Evolutionary conservation across 2,329 filamentous ascomycete genomes (phyloP).

Genomic region (Pseudovirgaria hyperparasitica): DNA sequence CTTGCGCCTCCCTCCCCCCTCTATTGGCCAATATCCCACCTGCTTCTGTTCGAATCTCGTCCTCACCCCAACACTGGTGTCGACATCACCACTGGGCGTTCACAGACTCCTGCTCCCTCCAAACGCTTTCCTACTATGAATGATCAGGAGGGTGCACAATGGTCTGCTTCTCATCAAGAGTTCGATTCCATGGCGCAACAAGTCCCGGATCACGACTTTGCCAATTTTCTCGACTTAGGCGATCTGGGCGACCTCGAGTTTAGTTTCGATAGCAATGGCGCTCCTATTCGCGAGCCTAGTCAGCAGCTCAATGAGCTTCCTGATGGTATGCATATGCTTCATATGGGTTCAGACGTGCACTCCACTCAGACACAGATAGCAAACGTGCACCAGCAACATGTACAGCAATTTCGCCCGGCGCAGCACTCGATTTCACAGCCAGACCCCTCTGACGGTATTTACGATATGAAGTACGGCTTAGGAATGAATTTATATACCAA

Average conservation of each 20-base stretch:
- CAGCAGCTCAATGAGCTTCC: conserved; percentile 19
- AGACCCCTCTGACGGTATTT: too few relatives aligned
- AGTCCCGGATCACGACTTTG: conserved; percentile 27
- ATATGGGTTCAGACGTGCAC: conserved; percentile 12
- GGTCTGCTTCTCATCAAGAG: conserved; percentile 26
- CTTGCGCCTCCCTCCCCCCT: too few relatives aligned
- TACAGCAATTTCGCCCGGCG: conserved; percentile 4
- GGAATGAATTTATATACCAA: conserved; percentile 12
- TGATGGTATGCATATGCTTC: conserved; percentile 12
- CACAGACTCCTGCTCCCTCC: too few relatives aligned
- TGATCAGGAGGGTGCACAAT: conserved; percentile 19
- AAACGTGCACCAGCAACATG: conserved; percentile 12
- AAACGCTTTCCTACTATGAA: conserved; percentile 19
- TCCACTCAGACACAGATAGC: conserved; percentile 17
- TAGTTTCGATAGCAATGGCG: conserved; percentile 16
- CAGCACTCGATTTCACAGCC: conserved; percentile 5
- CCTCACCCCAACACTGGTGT: too few relatives aligned
- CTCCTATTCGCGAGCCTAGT: conserved; percentile 8
- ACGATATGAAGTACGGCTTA: too few relatives aligned
- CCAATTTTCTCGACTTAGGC: conserved; percentile 29
- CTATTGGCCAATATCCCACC: too few relatives aligned
- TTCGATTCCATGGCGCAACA: conserved; percentile 30
- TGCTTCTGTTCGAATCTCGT: too few relatives aligned
- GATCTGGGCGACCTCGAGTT: conserved; percentile 15
- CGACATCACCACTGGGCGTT: too few relatives aligned